A percentile compares a stretch with the other conserved stretches of the same genome.
phyloP scores from a whole-genome alignment of 352 stramenopile genomes.

The Phytophthora rubi region DNA sequence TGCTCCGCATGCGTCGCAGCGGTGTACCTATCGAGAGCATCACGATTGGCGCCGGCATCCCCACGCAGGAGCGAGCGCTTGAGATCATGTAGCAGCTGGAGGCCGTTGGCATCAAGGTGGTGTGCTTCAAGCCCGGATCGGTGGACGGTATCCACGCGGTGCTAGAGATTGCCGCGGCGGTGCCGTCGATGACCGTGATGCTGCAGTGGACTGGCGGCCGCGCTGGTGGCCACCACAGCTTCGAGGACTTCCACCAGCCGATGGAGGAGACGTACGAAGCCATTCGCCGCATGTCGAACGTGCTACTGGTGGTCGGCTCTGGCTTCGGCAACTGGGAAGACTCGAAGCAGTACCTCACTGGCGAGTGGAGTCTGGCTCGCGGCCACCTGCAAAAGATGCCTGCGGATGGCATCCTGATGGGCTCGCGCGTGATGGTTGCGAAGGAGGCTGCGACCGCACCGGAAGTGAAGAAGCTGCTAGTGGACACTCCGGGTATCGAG shows the following conservation, averaged over 20 bases:
- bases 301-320: constrained; percentile 86
- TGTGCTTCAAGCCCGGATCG: constrained; percentile 89
- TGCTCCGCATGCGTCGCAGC: constrained; percentile 79
- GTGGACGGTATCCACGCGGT: constrained; percentile 79
- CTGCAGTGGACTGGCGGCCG: constrained; percentile 89
- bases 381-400: constrained; percentile 74
- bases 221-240: constrained; percentile 88
- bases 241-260: constrained; percentile 85
- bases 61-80: constrained; percentile 76
- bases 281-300: constrained; percentile 77
- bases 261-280: constrained; percentile 61
- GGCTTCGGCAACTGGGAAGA: constrained; percentile 89
- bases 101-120: constrained; percentile 71
- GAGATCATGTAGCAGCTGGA: constrained; percentile 82
- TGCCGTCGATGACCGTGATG: constrained; percentile 78
- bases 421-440: constrained; percentile 86
- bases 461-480: constrained; percentile 87
- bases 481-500: constrained; percentile 75
- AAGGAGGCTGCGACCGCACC: constrained; percentile 86
- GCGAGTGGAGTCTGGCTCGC: constrained; percentile 77
- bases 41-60: constrained; percentile 87
- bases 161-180: constrained; percentile 71
- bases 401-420: constrained; percentile 81
- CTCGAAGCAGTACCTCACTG: constrained; percentile 81
- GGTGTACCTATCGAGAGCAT: constrained; percentile 89